Evolutionary conservation across 768 basidiomycete species (phyloP), one percentile per base, ranked within the genome.

Genomic region (Lyophyllum semitale): DNA sequence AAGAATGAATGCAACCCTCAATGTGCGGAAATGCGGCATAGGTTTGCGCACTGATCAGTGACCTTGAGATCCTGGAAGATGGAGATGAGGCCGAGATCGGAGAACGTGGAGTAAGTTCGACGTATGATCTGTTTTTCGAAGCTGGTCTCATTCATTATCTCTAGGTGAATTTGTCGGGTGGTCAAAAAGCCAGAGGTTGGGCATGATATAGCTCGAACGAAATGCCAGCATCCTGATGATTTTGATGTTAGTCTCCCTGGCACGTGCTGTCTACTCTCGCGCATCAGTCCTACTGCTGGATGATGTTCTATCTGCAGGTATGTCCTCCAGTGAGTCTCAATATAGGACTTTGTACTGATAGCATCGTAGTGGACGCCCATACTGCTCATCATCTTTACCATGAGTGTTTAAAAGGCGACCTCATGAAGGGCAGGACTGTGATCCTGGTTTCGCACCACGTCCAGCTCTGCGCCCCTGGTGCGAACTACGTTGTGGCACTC

Each of bases 401-500:
- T n/a, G n/a, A n/a, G n/a, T n/a, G n/a, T n/a, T n/a, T n/a, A n/a
- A n/a, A n/a, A n/a, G n/a, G n/a, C n/a, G n/a, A n/a, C n/a, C n/a
- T n/a, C n/a, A n/a, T n/a, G n/a, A n/a, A n/a, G n/a, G n/a, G n/a
- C n/a, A n/a, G n/a, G n/a, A n/a, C n/a, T n/a, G n/a, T n/a, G n/a
- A n/a, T n/a, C n/a, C n/a, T n/a, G n/a, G n/a, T n/a, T n/a, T n/a
- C n/a, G n/a, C n/a, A n/a, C n/a, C n/a, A n/a, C n/a, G n/a, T n/a
- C 95, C 93, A 94, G 64, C 79, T 98, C 5, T 94, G 92, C 63
- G 80, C 85, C 2, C 84, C 91, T 1, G 88, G 84, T 29, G 93
- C 95, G 1, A 75, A 72, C 25, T 95, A 93, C 68, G 79, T 98
- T 60, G 89, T 96, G 35, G 86, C 88, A 17, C 77, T 94, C 26